Percentiles rank a stretch among this genome's conserved stretches.
These are phyloP conservation scores for Neofusicoccum sp. DNA, from an alignment of 2,329 filamentous ascomycete genomes.

Conservation along the genomic window DNA sequence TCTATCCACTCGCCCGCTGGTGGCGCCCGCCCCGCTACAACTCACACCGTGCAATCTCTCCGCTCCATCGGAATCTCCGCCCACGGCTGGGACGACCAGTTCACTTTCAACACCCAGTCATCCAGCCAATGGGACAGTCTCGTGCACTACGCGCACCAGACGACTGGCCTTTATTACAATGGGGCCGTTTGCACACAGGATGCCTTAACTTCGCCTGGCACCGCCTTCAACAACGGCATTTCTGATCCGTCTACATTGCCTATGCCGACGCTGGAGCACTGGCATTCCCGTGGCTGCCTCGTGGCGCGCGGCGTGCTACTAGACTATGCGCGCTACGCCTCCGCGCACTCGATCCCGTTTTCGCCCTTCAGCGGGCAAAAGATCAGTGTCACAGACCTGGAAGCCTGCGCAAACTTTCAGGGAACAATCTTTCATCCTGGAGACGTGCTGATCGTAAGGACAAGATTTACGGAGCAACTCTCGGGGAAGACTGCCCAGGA, in stretches of 20 bases:
- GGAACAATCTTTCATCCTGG: constrained; percentile 24
- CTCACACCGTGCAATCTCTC: constrained; percentile 36
- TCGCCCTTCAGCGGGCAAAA: not conserved
- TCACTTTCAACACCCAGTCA: constrained; percentile 57
- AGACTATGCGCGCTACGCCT: constrained; percentile 25
- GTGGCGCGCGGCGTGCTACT: constrained; percentile 27
- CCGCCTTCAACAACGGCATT: not conserved
- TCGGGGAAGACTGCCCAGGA: not conserved
- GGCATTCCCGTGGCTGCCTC: constrained; percentile 12
- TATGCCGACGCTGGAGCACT: constrained; percentile 18
- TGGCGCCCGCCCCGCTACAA: constrained; percentile 30
- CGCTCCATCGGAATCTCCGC: constrained; percentile 16
- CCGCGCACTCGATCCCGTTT: constrained; percentile 24
- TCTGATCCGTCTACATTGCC: no score
- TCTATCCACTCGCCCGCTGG: constrained; percentile 30
- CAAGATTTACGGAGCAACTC: constrained; percentile 16
- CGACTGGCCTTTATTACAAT: not conserved
- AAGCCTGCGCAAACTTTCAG: constrained; percentile 20
- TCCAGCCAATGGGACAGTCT: constrained; percentile 55
- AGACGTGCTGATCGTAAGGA: constrained; percentile 27
- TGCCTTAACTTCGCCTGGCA: not conserved
- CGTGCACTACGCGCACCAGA: not conserved
- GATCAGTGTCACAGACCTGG: constrained; percentile 4
- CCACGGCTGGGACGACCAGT: constrained; percentile 25
- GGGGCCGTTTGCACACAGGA: not conserved